These are phyloP conservation scores for Amesomyces nigricolor DNA, from an alignment of 2,329 filamentous ascomycete species.

Conservation along the genomic window DNA sequence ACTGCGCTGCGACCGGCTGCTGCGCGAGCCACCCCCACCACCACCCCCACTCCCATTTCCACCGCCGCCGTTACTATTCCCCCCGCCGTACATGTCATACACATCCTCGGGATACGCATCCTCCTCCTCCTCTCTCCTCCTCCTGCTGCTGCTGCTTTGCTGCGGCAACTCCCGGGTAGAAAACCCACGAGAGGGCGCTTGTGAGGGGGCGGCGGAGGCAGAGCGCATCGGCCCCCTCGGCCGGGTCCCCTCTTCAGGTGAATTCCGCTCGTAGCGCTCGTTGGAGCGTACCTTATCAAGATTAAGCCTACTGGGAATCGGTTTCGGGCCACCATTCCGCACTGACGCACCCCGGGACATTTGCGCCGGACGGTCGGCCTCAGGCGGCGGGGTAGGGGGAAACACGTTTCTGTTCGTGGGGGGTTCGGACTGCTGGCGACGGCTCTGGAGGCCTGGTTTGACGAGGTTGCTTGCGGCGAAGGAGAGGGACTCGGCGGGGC, in stretches of 20 bases:
- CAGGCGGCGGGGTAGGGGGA: slow-evolving; percentile 96
- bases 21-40: slow-evolving; percentile 31
- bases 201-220: slow-evolving; percentile 40
- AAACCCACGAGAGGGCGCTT: slow-evolving; percentile 37
- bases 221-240: slow-evolving; percentile 37
- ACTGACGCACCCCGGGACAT: slow-evolving; percentile 55
- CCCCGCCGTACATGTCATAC: slow-evolving; percentile 56
- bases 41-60: no score
- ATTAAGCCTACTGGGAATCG: slow-evolving; percentile 57
- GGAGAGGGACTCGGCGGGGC: slow-evolving; percentile 77
- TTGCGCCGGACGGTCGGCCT: slow-evolving; percentile 60
- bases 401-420: slow-evolving; percentile 76
- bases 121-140: slow-evolving; percentile 47
- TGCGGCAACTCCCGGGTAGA: slow-evolving; percentile 36
- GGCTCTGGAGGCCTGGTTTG: slow-evolving; percentile 73
- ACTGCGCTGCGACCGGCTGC: slow-evolving; percentile 35
- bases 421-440: slow-evolving; percentile 80
- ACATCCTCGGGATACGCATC: slow-evolving; percentile 64
- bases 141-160: slow-evolving; percentile 12
- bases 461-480: slow-evolving; percentile 92
- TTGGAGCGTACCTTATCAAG: slow-evolving; percentile 51
- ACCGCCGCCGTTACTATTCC: no score
- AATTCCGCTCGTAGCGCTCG: slow-evolving; percentile 51
- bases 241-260: slow-evolving; percentile 39
- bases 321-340: slow-evolving; percentile 55